A percentile compares a stretch with the other conserved stretches of the same genome.
Conservation (phyloP, 306 rosid species). For the Malus fusca region DNA sequence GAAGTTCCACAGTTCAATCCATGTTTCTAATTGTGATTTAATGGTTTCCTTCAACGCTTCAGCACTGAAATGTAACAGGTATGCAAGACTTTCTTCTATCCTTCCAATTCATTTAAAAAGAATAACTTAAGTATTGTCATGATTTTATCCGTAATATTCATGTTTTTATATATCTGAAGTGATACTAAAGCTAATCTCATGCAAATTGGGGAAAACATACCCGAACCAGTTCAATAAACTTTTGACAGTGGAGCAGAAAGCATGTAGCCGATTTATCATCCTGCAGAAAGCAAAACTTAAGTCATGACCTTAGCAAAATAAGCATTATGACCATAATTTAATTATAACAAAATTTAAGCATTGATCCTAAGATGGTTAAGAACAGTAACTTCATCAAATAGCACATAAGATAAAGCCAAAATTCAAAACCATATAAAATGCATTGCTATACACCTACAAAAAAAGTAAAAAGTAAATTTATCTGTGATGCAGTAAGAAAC, state of each 20-base stretch:
- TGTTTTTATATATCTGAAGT: background rate
- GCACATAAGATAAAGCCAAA: background rate
- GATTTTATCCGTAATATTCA: background rate
- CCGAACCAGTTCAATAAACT: slow-evolving; percentile 90
- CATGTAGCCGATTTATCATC: slow-evolving; percentile 84
- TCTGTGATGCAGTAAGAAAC: background rate
- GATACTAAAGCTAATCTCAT: background rate
- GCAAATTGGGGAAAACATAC: slow-evolving; percentile 41
- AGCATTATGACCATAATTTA: background rate
- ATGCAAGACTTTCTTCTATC: background rate
- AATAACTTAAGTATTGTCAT: background rate
- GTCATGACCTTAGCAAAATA: background rate
- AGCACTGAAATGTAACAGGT: background rate
- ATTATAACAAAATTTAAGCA: background rate
- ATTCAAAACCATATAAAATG: background rate
- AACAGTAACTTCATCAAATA: background rate
- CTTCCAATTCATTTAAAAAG: background rate
- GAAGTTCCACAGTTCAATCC: background rate
- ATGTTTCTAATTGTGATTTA: background rate
- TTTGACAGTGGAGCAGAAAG: slow-evolving; percentile 94
- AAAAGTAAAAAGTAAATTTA: too few relatives aligned
- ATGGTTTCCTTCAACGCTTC: background rate
- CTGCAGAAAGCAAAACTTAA: slow-evolving; percentile 46
- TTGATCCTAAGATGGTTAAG: background rate
- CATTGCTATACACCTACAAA: background rate